A percentile compares a stretch with the other conserved stretches of the same genome.
Conservation (phyloP, 495 filamentous ascomycete species). For the Xanthoparmelia taractica region DNA sequence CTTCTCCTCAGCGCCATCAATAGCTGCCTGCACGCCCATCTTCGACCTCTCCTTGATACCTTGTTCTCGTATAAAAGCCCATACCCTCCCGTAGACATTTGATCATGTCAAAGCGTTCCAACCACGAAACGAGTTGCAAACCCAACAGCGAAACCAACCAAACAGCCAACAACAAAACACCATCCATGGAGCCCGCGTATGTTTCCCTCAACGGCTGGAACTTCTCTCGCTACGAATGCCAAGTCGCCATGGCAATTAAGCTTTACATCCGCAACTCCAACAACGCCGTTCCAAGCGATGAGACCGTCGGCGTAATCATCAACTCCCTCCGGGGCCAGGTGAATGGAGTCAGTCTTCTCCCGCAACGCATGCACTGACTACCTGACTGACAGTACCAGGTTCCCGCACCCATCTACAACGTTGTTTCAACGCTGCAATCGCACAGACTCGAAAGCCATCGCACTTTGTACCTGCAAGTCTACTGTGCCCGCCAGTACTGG, state of each 20-base stretch:
- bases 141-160: constrained; percentile 1
- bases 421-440: background rate
- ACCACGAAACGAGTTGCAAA: background rate
- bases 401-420: background rate
- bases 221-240: constrained; percentile 4
- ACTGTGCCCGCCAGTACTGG: constrained; percentile 7
- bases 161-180: background rate
- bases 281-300: background rate
- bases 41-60: too few species aligned
- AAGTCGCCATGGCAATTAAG: constrained; percentile 11
- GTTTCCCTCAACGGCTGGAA: constrained; percentile 6
- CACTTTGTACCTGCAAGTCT: background rate
- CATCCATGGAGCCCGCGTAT: background rate
- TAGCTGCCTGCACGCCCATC: too few species aligned
- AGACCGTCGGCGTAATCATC: constrained; percentile 14
- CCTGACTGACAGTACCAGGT: background rate
- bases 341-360: constrained; percentile 6
- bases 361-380: background rate
- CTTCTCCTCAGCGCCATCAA: too few species aligned
- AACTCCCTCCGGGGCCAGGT: constrained; percentile 2
- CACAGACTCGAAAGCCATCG: background rate
- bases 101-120: background rate
- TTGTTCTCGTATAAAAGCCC: background rate
- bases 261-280: constrained; percentile 6
- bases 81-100: background rate